Percentiles rank a stretch among this genome's conserved stretches.
These are phyloP conservation scores for Gracilaria caudata DNA, from an alignment of 23 red algal genomes.

Conservation along the genomic window DNA sequence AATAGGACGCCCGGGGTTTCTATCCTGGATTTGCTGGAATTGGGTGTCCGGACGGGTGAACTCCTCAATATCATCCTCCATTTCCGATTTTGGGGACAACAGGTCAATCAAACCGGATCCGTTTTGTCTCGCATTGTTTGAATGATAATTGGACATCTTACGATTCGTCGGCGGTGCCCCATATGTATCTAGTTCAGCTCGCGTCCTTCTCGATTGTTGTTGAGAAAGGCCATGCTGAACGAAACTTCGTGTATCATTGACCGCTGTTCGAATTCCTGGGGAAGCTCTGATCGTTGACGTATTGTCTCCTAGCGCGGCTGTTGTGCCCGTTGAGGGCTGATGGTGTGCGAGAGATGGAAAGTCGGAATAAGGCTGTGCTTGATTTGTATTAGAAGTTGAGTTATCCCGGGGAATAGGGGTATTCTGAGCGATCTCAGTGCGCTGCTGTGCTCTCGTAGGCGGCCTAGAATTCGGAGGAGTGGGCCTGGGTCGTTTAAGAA, in stretches of 20 bases:
- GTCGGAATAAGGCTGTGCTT: neutral
- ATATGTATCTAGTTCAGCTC: neutral
- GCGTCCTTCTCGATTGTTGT: neutral
- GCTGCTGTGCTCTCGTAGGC: neutral
- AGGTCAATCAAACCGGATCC: conserved; percentile 36
- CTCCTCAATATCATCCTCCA: conserved; percentile 44
- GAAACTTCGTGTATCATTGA: neutral
- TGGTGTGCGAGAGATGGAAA: neutral
- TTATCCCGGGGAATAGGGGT: neutral
- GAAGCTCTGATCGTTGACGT: neutral
- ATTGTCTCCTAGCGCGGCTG: neutral
- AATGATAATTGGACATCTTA: neutral
- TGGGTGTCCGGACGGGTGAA: conserved; percentile 43
- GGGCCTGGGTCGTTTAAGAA: neutral
- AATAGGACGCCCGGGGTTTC: neutral
- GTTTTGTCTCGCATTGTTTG: neutral
- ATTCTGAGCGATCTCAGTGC: neutral
- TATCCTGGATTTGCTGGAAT: neutral
- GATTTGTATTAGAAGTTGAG: neutral
- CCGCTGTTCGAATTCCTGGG: neutral
- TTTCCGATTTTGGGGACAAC: conserved; percentile 12
- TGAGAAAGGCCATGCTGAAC: neutral
- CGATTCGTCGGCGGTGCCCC: neutral
- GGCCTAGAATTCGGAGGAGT: conserved; percentile 7
- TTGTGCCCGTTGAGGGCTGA: neutral